Evolutionary conservation across 73 alveolate genomes (phyloP).

Genomic region (Paramecium biaurelia): DNA sequence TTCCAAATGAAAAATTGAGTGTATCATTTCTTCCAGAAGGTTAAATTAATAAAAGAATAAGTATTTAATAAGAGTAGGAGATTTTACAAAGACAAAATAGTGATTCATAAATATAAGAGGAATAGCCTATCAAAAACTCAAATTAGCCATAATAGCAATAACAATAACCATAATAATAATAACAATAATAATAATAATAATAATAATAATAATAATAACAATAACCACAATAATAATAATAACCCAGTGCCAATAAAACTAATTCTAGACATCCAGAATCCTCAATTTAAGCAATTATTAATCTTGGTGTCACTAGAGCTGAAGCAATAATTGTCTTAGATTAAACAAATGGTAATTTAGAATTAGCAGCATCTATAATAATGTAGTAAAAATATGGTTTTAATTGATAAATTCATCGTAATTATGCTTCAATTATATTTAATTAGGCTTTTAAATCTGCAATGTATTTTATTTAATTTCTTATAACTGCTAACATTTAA

Average conservation of each 20-base stretch:
- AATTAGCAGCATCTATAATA: slow-evolving; percentile 53
- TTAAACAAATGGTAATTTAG: slow-evolving; percentile 60
- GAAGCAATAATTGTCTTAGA: slow-evolving; percentile 67
- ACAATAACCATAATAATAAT: not conserved
- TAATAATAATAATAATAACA: not conserved
- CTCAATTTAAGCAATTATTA: slow-evolving; percentile 61
- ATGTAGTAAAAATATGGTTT: slow-evolving; percentile 21
- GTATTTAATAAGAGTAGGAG: slow-evolving; percentile 73
- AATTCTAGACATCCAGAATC: slow-evolving; percentile 48
- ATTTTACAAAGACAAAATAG: slow-evolving; percentile 51
- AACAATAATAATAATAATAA: not conserved
- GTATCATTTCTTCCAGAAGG: slow-evolving; percentile 90
- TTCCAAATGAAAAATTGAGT: slow-evolving; percentile 80
- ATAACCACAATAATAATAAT: not conserved
- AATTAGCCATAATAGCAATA: slow-evolving; percentile 31
- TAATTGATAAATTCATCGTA: not conserved
- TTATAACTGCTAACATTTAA: not conserved
- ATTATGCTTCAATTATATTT: slow-evolving; percentile 36
- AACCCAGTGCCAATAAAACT: not conserved
- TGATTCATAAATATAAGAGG: slow-evolving; percentile 18
- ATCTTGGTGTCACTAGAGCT: slow-evolving; percentile 63
- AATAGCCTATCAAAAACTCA: not conserved
- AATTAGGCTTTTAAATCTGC: slow-evolving; percentile 26
- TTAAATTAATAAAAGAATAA: slow-evolving; percentile 70
- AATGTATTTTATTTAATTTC: not conserved